These are phyloP conservation scores for Puccinia horiana DNA, from an alignment of 1,284 basidiomycete genomes.

Conservation along the genomic window DNA sequence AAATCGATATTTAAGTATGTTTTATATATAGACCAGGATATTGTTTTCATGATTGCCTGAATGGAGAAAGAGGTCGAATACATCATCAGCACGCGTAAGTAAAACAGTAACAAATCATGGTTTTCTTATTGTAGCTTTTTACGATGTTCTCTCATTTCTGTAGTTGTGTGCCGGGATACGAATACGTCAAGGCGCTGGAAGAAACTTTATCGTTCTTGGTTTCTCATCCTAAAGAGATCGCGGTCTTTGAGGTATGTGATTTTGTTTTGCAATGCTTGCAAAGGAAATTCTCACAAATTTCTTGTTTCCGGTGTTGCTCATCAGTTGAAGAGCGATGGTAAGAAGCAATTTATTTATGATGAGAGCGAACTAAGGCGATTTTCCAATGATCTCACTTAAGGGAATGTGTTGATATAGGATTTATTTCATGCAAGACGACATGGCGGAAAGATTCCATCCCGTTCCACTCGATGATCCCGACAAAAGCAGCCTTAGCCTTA, in stretches of 20 bases:
- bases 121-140: not conserved
- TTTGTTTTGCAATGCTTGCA: not conserved
- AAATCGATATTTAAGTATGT: not conserved
- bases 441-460: constrained; percentile 35
- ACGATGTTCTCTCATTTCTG: not conserved
- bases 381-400: not conserved
- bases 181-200: constrained; percentile 24
- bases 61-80: constrained; percentile 27
- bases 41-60: constrained; percentile 43
- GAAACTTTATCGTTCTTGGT: constrained; percentile 39
- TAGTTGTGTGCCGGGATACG: constrained; percentile 34
- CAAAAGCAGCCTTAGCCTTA: not conserved
- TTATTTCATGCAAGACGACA: constrained; percentile 32
- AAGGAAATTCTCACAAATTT: not conserved
- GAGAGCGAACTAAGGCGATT: too few relatives aligned
- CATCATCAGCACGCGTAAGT: constrained; percentile 47
- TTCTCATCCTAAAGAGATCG: constrained; percentile 35
- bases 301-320: not conserved
- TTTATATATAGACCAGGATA: constrained; percentile 36
- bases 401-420: not conserved
- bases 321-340: constrained; percentile 46
- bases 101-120: not conserved
- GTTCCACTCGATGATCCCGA: constrained; percentile 44
- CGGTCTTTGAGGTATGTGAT: constrained; percentile 29
- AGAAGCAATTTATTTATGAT: not conserved